phyloP scores from a whole-genome alignment of 2,329 filamentous ascomycete species.

The Colletotrichum scovillei region DNA sequence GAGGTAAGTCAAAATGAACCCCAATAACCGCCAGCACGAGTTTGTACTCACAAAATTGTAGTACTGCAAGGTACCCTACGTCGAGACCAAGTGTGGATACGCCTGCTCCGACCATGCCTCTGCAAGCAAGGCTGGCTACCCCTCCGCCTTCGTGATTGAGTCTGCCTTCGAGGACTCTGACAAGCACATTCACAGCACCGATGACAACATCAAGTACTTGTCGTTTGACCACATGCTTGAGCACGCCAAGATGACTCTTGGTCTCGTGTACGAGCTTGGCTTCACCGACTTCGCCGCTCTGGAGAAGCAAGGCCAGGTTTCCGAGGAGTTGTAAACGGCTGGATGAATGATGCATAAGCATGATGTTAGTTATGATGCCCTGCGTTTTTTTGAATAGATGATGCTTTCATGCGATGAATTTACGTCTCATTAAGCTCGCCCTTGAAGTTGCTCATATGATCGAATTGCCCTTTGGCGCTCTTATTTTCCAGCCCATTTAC shows the following conservation, averaged over 20 bases:
- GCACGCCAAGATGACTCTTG: constrained; percentile 86
- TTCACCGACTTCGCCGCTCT: constrained; percentile 74
- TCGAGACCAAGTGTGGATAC: constrained; percentile 90
- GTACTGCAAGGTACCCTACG: constrained; percentile 90
- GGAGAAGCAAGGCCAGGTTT: constrained; percentile 44
- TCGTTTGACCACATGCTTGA: constrained; percentile 93
- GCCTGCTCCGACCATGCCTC: constrained; percentile 83
- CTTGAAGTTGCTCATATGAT: not conserved
- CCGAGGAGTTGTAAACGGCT: constrained; percentile 49
- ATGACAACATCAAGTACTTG: constrained; percentile 77
- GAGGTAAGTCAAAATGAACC: constrained; percentile 55
- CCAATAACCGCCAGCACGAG: constrained; percentile 23
- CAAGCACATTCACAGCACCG: constrained; percentile 76
- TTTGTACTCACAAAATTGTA: constrained; percentile 42
- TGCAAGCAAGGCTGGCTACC: constrained; percentile 79
- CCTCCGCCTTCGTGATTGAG: constrained; percentile 82
- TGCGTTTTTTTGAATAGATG: not conserved
- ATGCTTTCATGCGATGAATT: not conserved
- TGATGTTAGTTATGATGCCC: not conserved
- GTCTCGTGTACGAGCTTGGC: constrained; percentile 85
- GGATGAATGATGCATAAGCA: not conserved
- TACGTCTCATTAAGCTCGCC: not conserved
- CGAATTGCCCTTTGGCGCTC: not conserved
- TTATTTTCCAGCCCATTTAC: not conserved
- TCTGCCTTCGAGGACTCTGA: constrained; percentile 75